phyloP scores from a whole-genome alignment of 2,329 filamentous ascomycete species.

The Colletotrichum acutatum region DNA sequence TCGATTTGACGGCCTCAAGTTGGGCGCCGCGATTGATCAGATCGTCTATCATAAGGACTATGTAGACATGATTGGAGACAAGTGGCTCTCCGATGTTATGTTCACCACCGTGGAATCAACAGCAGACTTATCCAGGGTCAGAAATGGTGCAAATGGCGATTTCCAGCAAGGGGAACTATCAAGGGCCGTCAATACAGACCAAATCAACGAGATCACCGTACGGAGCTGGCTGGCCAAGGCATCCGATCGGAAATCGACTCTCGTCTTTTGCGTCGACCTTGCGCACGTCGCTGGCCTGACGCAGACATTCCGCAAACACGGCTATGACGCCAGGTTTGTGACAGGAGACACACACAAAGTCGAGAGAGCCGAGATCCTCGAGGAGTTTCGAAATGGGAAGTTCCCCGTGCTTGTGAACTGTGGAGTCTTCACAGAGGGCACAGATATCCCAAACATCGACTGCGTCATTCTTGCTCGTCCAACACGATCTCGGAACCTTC shows the following conservation, averaged over 20 bases:
- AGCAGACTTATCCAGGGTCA: conserved; percentile 80
- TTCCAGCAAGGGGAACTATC: conserved; percentile 85
- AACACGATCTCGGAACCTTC: conserved; percentile 89
- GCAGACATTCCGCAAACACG: conserved; percentile 77
- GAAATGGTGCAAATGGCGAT: conserved; percentile 75
- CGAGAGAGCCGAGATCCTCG: conserved; percentile 76
- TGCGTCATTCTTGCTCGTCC: conserved; percentile 89
- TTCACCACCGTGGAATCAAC: conserved; percentile 93
- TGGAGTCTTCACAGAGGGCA: conserved; percentile 96
- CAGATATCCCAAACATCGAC: conserved; percentile 97
- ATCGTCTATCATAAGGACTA: conserved; percentile 92
- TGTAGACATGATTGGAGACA: conserved; percentile 79
- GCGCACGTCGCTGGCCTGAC: conserved; percentile 83
- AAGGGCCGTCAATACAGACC: conserved; percentile 81
- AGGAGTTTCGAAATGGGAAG: conserved; percentile 78
- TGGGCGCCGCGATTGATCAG: conserved; percentile 89
- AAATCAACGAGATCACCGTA: conserved; percentile 86
- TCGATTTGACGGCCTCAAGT: conserved; percentile 82
- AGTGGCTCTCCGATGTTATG: conserved; percentile 90
- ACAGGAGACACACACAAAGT: conserved; percentile 80
- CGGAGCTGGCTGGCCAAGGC: conserved; percentile 88
- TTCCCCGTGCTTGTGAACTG: conserved; percentile 95
- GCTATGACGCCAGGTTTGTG: conserved; percentile 87
- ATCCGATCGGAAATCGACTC: conserved; percentile 78
- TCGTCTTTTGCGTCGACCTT: conserved; percentile 95